Conservation (phyloP, 108 stramenopile species). For the Nitzschia putrida region DNA sequence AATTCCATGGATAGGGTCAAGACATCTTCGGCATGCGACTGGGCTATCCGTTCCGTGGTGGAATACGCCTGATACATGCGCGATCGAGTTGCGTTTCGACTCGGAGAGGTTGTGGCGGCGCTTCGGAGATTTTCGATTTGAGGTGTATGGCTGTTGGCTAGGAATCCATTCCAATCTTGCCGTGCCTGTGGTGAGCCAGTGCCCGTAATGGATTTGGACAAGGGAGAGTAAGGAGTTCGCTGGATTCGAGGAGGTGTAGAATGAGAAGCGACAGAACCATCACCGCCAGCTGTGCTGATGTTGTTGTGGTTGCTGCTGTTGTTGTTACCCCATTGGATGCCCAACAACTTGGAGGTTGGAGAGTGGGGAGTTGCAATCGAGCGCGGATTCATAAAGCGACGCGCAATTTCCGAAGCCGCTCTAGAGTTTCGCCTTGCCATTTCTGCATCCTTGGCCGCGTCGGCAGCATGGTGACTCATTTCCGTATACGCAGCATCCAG, state of each 20-base stretch:
- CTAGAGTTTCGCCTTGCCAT: slow-evolving; percentile 66
- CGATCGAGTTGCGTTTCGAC: background rate
- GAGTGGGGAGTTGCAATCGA: slow-evolving; percentile 9
- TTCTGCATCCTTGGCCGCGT: slow-evolving; percentile 67
- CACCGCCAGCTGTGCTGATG: background rate
- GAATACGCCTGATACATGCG: slow-evolving; percentile 25
- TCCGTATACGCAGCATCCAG: slow-evolving; percentile 63
- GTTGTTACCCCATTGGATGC: background rate
- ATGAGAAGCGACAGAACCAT: too few relatives aligned
- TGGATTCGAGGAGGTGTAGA: background rate
- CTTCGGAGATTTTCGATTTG: background rate
- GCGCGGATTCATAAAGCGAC: slow-evolving; percentile 50
- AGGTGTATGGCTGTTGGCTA: background rate
- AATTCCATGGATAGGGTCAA: slow-evolving; percentile 67
- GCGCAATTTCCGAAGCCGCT: slow-evolving; percentile 72
- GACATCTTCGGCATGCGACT: slow-evolving; percentile 77
- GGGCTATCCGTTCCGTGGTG: slow-evolving; percentile 46
- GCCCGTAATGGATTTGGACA: background rate
- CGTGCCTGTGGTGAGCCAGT: too few relatives aligned
- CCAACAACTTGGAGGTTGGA: background rate
- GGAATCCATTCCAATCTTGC: too few relatives aligned
- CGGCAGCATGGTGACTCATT: slow-evolving; percentile 49
- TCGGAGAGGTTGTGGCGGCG: background rate
- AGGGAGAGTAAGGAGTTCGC: background rate
- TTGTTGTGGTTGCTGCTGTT: background rate